A percentile compares a stretch with the other conserved stretches of the same genome.
These are phyloP conservation scores for Phytophthora lateralis DNA, from an alignment of 352 stramenopile species.

Conservation along the genomic window DNA sequence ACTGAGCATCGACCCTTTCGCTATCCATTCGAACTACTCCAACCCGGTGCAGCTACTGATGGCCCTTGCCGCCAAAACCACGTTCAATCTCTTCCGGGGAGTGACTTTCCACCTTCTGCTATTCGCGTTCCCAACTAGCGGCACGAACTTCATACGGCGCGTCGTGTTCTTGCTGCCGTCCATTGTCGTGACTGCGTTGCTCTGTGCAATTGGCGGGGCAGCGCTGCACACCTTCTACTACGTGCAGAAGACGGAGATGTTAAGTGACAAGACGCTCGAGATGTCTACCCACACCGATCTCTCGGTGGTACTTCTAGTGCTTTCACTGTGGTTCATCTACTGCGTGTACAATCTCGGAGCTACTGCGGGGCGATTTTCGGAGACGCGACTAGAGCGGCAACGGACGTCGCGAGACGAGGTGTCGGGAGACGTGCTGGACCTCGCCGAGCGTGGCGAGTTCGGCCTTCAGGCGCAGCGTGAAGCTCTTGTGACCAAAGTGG, in stretches of 20 bases:
- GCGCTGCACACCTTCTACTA: conserved; percentile 66
- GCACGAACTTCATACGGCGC: conserved; percentile 47
- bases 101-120: conserved; percentile 57
- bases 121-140: conserved; percentile 58
- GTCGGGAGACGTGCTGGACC: conserved; percentile 53
- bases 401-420: conserved; percentile 45
- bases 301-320: conserved; percentile 39
- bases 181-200: conserved; percentile 44
- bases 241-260: conserved; percentile 49
- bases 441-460: conserved; percentile 70
- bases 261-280: conserved; percentile 25
- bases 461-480: conserved; percentile 70
- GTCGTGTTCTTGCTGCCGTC: conserved; percentile 46
- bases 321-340: conserved; percentile 53
- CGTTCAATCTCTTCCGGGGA: conserved; percentile 64
- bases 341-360: conserved; percentile 45
- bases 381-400: conserved; percentile 41
- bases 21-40: conserved; percentile 42
- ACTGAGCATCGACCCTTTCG: conserved; percentile 47
- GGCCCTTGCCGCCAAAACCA: conserved; percentile 53
- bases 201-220: conserved; percentile 37
- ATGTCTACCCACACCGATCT: conserved; percentile 49
- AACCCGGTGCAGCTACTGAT: conserved; percentile 48
- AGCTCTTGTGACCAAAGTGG: conserved; percentile 57
- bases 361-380: conserved; percentile 42